Percentiles rank a stretch among this genome's conserved stretches.
Conservation (phyloP, 176 grass and related monocot genomes). For the Cenchrus americanus region DNA sequence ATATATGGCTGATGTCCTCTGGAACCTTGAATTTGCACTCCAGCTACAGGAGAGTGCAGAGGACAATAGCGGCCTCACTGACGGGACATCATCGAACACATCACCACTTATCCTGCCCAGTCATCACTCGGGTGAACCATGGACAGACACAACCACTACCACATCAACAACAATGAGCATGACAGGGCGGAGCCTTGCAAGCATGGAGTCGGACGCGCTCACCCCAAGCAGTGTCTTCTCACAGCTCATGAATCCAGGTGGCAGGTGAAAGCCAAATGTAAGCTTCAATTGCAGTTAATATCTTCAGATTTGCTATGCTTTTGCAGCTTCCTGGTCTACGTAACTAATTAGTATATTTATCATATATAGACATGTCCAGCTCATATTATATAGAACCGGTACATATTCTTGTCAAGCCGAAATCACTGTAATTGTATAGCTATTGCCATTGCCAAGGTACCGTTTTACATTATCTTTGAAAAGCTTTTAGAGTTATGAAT, state of each 20-base stretch:
- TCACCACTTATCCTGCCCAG: conserved; percentile 7
- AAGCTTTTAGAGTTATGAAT: neutral
- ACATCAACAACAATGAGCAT: conserved; percentile 49
- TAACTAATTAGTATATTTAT: neutral
- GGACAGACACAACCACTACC: conserved; percentile 39
- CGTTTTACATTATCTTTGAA: neutral
- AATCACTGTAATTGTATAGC: neutral
- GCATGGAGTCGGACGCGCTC: conserved; percentile 43
- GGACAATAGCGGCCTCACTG: conserved; percentile 4
- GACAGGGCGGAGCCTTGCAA: conserved; percentile 46
- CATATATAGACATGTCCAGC: neutral
- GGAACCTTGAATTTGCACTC: too few relatives aligned
- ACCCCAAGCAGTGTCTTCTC: conserved; percentile 64
- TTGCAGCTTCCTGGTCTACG: neutral
- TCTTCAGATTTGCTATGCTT: neutral
- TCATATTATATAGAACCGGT: neutral
- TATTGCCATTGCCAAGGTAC: neutral
- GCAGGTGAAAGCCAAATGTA: conserved; percentile 45
- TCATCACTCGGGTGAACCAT: conserved; percentile 41
- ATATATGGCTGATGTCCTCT: too few relatives aligned
- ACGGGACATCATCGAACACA: conserved; percentile 23
- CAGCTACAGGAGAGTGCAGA: too few relatives aligned
- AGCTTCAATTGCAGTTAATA: neutral
- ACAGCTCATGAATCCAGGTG: conserved; percentile 69
- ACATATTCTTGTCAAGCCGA: neutral